These are phyloP conservation scores for Ophiostoma ulmi DNA, from an alignment of 2,329 filamentous ascomycete species.

Conservation along the genomic window DNA sequence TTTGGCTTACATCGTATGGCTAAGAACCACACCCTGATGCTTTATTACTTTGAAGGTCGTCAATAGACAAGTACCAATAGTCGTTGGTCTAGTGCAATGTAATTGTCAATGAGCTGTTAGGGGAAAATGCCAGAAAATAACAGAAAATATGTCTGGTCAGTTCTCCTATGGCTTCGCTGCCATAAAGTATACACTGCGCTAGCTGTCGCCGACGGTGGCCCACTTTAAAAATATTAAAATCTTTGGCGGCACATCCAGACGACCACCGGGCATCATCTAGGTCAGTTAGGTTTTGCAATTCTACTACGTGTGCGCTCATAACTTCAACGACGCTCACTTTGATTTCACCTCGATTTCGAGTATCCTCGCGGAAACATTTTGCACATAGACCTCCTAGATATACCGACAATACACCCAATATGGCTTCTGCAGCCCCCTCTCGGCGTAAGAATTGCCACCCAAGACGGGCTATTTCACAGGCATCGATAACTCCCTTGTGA, in stretches of 20 bases:
- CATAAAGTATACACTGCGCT: neutral
- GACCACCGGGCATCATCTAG: neutral
- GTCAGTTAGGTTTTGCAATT: neutral
- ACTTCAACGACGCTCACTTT: neutral
- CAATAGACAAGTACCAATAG: neutral
- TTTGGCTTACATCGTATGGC: neutral
- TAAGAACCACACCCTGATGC: neutral
- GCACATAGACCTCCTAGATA: neutral
- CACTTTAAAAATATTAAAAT: conserved; percentile 22
- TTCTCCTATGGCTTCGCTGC: neutral
- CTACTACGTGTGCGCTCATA: neutral
- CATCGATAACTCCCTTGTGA: neutral
- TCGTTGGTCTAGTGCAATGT: neutral
- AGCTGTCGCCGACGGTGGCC: neutral
- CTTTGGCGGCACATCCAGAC: conserved; percentile 12
- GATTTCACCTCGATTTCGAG: no score
- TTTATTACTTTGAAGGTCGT: neutral
- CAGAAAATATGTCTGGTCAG: neutral
- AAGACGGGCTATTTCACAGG: neutral
- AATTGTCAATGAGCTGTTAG: neutral
- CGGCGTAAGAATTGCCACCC: conserved; percentile 17
- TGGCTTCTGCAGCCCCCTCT: conserved; percentile 19
- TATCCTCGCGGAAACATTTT: neutral
- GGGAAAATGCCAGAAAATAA: neutral
- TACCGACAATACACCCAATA: conserved; percentile 1